Evolutionary conservation across 306 rosid species (phyloP).

Genomic region (Echinosophora koreensis): DNA sequence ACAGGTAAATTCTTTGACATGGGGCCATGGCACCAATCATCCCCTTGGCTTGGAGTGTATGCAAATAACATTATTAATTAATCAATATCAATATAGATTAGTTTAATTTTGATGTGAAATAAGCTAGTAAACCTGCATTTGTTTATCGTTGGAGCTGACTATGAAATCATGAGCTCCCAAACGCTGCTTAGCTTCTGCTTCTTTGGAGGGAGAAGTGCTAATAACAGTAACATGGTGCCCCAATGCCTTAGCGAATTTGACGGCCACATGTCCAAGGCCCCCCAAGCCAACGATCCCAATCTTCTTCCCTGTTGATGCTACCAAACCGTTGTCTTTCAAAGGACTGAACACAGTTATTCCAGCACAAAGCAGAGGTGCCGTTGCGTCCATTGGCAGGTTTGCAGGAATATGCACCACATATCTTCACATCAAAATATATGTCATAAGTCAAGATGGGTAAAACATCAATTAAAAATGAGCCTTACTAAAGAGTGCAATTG

Average conservation of each 20-base stretch:
- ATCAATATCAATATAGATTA: too few relatives aligned
- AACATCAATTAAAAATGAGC: not conserved
- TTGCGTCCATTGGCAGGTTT: conserved; percentile 67
- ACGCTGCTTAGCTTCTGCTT: conserved; percentile 61
- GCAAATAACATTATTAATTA: too few relatives aligned
- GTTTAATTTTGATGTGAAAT: not conserved
- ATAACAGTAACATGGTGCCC: conserved; percentile 86
- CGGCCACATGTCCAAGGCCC: conserved; percentile 81
- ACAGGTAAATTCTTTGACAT: too few relatives aligned
- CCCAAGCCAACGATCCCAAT: conserved; percentile 81
- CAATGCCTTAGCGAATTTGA: conserved; percentile 77
- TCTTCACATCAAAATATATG: conserved; percentile 45
- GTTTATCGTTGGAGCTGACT: conserved; percentile 60
- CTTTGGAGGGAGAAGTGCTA: conserved; percentile 76
- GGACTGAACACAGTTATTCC: conserved; percentile 80
- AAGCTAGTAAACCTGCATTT: conserved; percentile 58
- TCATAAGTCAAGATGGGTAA: not conserved
- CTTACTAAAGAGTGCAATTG: too few relatives aligned
- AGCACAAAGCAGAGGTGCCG: conserved; percentile 76
- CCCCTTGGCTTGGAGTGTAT: too few relatives aligned
- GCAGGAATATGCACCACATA: conserved; percentile 75
- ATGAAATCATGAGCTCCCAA: conserved; percentile 78
- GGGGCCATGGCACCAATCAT: too few relatives aligned
- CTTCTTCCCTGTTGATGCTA: conserved; percentile 50
- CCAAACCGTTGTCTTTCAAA: conserved; percentile 63